phyloP scores from a whole-genome alignment of 768 basidiomycete genomes.

The Termitomyces sp. region DNA sequence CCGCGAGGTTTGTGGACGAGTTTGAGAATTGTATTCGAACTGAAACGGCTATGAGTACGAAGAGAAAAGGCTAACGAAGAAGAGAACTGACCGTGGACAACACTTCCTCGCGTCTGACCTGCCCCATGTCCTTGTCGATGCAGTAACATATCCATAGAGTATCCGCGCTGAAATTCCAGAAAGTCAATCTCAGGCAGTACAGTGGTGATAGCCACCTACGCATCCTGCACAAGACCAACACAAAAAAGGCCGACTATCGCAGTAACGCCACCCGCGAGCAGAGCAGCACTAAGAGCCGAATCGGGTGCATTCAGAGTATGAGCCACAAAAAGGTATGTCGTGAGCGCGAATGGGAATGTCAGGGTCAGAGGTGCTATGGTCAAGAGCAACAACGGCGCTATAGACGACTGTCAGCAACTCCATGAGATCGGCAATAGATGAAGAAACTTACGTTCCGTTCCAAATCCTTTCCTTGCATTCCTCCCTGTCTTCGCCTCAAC shows the following conservation, averaged over 20 bases:
- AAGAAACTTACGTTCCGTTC: conserved; percentile 49
- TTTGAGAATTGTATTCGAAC: conserved; percentile 28
- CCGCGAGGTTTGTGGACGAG: conserved; percentile 7
- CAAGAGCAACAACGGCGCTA: conserved; percentile 65
- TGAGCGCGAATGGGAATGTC: conserved; percentile 75
- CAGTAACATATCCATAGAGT: conserved; percentile 44
- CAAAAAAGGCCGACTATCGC: conserved; percentile 81
- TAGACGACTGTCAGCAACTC: neutral
- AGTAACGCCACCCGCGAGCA: conserved; percentile 75
- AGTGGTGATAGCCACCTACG: conserved; percentile 23
- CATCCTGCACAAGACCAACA: conserved; percentile 73
- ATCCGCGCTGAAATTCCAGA: conserved; percentile 28
- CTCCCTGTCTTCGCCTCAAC: conserved; percentile 26
- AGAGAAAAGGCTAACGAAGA: neutral
- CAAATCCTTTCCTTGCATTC: conserved; percentile 41
- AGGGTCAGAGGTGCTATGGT: conserved; percentile 74
- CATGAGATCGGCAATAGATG: neutral
- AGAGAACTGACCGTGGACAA: conserved; percentile 28
- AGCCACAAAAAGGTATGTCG: conserved; percentile 86
- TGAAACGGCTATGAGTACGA: conserved; percentile 1
- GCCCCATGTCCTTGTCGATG: conserved; percentile 40
- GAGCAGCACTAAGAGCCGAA: conserved; percentile 67
- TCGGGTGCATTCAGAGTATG: conserved; percentile 67
- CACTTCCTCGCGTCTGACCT: conserved; percentile 35
- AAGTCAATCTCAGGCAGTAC: neutral